These are phyloP conservation scores for Neolentinus lepideus DNA, from an alignment of 1,284 basidiomycete species.

Conservation along the genomic window DNA sequence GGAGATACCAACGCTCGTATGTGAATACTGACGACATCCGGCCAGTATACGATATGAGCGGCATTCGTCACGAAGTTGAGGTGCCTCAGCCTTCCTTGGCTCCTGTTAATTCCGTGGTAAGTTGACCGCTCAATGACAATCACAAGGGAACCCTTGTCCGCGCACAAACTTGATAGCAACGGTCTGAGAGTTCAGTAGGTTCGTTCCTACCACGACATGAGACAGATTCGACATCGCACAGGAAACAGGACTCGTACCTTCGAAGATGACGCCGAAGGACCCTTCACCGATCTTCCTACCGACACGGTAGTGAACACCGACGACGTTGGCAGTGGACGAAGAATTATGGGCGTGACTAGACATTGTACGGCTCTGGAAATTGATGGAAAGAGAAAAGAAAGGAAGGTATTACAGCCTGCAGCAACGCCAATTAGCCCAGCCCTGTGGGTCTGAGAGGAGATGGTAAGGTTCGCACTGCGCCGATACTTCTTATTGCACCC, in stretches of 20 bases:
- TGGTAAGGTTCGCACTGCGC: background rate
- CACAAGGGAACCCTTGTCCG: conserved; percentile 13
- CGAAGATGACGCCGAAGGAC: conserved; percentile 96
- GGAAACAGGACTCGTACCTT: conserved; percentile 46
- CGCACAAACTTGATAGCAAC: conserved; percentile 98
- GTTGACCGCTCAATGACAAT: background rate
- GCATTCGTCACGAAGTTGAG: conserved; percentile 94
- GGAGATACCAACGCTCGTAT: background rate
- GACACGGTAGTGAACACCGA: conserved; percentile 80
- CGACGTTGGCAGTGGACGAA: conserved; percentile 51
- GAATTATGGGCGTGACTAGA: conserved; percentile 29
- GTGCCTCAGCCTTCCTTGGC: conserved; percentile 93
- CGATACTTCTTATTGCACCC: background rate
- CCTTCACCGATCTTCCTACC: conserved; percentile 84
- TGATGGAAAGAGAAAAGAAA: conserved; percentile 16
- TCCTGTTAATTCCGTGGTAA: conserved; percentile 45
- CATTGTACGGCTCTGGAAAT: conserved; percentile 10
- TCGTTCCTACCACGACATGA: conserved; percentile 58
- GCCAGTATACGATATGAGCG: conserved; percentile 93
- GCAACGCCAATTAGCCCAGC: background rate
- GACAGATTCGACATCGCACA: conserved; percentile 9
- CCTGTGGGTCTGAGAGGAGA: background rate
- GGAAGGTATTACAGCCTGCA: conserved; percentile 6
- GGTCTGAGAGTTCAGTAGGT: conserved; percentile 91
- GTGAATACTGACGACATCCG: conserved; percentile 71